Base-by-base conservation (phyloP, 768 basidiomycete species). In the Naganishia onofrii region DNA sequence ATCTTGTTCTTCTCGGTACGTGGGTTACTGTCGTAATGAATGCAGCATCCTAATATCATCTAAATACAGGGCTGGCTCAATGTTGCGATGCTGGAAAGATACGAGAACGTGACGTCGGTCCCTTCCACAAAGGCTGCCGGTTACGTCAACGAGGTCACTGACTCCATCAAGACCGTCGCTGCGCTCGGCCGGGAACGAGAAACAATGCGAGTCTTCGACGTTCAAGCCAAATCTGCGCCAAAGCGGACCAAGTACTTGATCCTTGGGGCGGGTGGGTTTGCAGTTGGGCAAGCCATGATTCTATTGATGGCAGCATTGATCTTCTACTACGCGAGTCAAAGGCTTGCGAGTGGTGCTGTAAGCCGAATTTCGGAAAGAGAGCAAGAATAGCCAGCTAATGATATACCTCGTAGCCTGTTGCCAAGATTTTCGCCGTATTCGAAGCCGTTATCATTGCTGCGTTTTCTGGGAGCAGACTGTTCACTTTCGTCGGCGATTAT, bases 401-500 rank as follows among this genome's bases (percentile, higher is more conserved):
- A 23, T 58, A 42, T 42, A 58, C 31, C 12, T 23, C 12, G 12
- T n/a, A 77, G 75, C 58, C 65, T 0, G 60, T 74, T 12, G 74
- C 71, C 17, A 70, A 71, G 32, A 58, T 78, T 1, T 78, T 74
- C 57, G 71, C 74, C 23, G 69, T 74, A 8, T 65, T 78, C 54
- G 77, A 78, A 66, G 67, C 74, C 0, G 73, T 75, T 38, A 68
- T 74, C 44, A 73, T 76, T 36, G 73, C 74, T 12, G 66, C 72
- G 26, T 76, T 73, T 69, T 69, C 73, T 32, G 71, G 67, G 17
- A 68, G 73, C 28, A 74, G 73, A 38, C 42, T 76, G n/a, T 67
- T 74, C n/a, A 76, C 76, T 19, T 78, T 76, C 54, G 69, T 73
- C 0, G 75, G 75, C 36, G 77, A 78, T 64, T 72, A 75, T 42